Base-by-base conservation (phyloP, 2,329 filamentous ascomycete genomes). In the Arthrobotrys conoides region DNA sequence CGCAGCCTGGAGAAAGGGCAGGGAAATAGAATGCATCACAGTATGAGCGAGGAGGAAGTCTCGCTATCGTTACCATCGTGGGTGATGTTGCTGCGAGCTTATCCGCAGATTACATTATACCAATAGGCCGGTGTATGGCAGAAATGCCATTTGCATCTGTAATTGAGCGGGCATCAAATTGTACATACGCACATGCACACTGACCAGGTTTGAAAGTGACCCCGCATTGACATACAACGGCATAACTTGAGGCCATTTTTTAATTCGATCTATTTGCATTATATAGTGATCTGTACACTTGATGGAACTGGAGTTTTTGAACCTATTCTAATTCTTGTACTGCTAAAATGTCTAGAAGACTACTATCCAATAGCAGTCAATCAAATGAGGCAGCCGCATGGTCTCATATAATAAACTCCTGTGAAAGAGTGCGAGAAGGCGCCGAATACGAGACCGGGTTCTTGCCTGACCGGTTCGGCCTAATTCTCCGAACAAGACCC, bases 381-480 rank as follows among this genome's bases (percentile, higher is more conserved):
- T 20, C 0, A 18, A 8, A 61, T 44, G 36, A 61, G 33, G 57
- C 57, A 41, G 57, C 36, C 36, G 36, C 57, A 61, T 30, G n/a
- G 30, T 22, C 53, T 38, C 33, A 20, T 41, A 27, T 61, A 41
- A 59, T 59, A 22, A 22, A 38, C 16, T 59, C 14, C n/a, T 27
- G 44, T 61, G 57, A 36, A 44, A 27, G 30, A 51, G 48, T 20
- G n/a, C 30, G 53, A 59, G 30, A 38, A 38, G 53, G 53, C 53
- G 53, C 53, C 53, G 53, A 59, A 59, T 61, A 61, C 57, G 57
- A 61, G 36, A 61, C 33, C 57, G 33, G 57, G 57, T 44, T 61
- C 57, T 61, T 41, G 57, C 57, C 57, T 61, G 53, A 59, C 33
- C 57, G 57, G 41, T 18, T 61, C 57, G 36, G 33, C 33, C 57